Base-by-base conservation (phyloP, 495 filamentous ascomycete species). In the Penicillium riverlandense region DNA sequence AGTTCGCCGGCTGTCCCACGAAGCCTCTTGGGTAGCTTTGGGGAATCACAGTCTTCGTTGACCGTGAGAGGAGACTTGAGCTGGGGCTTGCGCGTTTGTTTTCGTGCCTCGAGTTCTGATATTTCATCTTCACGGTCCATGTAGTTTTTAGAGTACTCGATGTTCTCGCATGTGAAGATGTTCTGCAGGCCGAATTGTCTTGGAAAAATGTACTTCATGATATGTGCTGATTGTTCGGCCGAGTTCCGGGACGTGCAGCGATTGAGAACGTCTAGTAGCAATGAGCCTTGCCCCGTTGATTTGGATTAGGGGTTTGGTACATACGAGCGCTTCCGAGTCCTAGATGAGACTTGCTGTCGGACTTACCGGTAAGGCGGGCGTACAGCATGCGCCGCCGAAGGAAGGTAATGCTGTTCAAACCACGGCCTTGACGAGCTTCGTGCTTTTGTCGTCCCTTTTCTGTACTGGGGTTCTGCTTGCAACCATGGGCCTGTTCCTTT, bases 161-260 rank as follows among this genome's bases (percentile, higher is more conserved):
- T 66, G 0, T 80, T 88, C 47, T 89, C 78, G 28, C 63, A 80
- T 0, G 85, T 86, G 53, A 97, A 96, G n/a, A 84, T 87, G 65
- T 96, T 98, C 51, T 91, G 86, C 10, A 98, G 67, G 4, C 80
- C 79, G 57, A 95, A 96, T 58, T 97, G 89, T 13, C 84, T 75
- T 29, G 92, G 92, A 50, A 98, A 98, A 1, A 98, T 81, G 61
- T 98, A 91, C 66, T 88, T 89, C 78, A 95, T 78, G 22, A 96
- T 65, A 46, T 85, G 87, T 7, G 83, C 54, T 0, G 80, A 85
- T 40, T 85, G 73, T 11, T 40, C 45, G 29, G 56, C 29, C 39
- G 76, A 72, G 7, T 67, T 54, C 6, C 59, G 42, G 30, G 77
- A 65, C 0, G 75, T 65, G 54, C 77, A 86, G 1, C 90, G 83